Conservation (phyloP, 108 stramenopile genomes). For the Aureococcus anophagefferens region DNA sequence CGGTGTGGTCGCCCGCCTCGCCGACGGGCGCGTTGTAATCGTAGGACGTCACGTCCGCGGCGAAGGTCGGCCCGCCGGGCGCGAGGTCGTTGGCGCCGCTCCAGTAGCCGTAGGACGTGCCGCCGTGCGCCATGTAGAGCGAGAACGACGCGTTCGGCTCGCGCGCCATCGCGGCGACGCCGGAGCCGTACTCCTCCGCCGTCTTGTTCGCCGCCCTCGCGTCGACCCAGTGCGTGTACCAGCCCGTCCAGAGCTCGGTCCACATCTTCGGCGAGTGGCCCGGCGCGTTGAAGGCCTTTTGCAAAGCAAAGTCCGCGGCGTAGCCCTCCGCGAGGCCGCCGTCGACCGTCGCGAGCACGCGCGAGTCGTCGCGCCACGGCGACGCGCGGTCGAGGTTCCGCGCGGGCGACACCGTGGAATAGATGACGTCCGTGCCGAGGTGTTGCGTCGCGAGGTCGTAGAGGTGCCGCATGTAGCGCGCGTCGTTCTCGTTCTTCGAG, state of each 20-base stretch:
- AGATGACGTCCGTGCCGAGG: constrained; percentile 9
- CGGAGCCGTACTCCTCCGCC: not conserved
- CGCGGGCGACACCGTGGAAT: constrained; percentile 10
- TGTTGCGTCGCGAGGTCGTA: not conserved
- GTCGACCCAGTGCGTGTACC: constrained; percentile 18
- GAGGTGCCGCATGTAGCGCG: constrained; percentile 7
- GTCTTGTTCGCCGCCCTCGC: not conserved
- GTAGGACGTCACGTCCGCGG: constrained; percentile 14
- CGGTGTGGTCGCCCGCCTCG: constrained; percentile 5
- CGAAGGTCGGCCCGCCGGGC: not conserved
- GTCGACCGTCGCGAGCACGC: too few relatives aligned
- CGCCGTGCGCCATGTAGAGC: constrained; percentile 24
- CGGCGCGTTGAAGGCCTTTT: constrained; percentile 7
- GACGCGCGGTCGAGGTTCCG: constrained; percentile 3
- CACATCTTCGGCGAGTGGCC: not conserved
- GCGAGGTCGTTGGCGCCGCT: constrained; percentile 11
- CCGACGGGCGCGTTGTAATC: constrained; percentile 19
- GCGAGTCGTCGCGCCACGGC: too few relatives aligned
- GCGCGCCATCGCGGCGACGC: too few relatives aligned
- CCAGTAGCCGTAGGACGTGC: constrained; percentile 13
- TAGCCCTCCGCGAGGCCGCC: not conserved
- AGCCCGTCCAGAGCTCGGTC: constrained; percentile 17
- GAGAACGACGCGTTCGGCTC: not conserved
- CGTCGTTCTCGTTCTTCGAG: constrained; percentile 4
- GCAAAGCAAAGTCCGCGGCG: not conserved